These are phyloP conservation scores for Coemansia sp. DNA, from an alignment of 192 early-diverging fungal genomes.

Conservation along the genomic window DNA sequence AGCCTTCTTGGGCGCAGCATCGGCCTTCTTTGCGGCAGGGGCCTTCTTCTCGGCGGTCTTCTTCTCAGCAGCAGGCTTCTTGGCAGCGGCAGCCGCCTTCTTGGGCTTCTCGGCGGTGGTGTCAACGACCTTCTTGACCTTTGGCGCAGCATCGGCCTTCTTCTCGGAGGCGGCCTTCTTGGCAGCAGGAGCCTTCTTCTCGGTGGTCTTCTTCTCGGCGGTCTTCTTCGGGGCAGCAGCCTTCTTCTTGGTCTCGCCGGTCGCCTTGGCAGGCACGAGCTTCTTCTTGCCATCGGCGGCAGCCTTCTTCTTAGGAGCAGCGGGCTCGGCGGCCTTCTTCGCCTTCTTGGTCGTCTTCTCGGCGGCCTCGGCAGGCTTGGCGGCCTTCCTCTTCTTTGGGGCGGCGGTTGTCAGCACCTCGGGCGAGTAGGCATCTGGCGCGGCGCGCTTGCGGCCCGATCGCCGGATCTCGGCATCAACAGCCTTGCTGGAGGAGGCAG, in stretches of 20 bases:
- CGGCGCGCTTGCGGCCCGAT: conserved; percentile 37
- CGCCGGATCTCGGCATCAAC: conserved; percentile 38
- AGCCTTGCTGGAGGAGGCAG: conserved; percentile 33
- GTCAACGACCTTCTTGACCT: conserved; percentile 21
- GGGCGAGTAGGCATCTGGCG: conserved; percentile 46
- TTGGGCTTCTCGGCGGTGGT: conserved; percentile 19
- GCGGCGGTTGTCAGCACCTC: conserved; percentile 23
- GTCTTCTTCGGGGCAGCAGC: conserved; percentile 18
- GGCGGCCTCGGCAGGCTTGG: conserved; percentile 17
- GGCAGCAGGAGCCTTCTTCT: conserved; percentile 12
- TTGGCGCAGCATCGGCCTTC: conserved; percentile 18
- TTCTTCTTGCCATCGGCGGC: conserved; percentile 16
- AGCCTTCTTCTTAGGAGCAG: conserved; percentile 12
- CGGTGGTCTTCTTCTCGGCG: conserved; percentile 17
- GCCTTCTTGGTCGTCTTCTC: conserved; percentile 28
- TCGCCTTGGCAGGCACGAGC: conserved; percentile 8
- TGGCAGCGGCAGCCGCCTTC: conserved; percentile 16
- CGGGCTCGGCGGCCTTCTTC: neutral
- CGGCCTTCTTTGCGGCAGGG: conserved; percentile 8
- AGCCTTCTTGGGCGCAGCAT: conserved; percentile 6
- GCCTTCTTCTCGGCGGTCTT: conserved; percentile 14
- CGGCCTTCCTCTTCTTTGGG: conserved; percentile 42
- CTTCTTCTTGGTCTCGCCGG: conserved; percentile 21
- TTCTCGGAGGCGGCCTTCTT: conserved; percentile 31
- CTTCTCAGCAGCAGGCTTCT: conserved; percentile 7